These are phyloP conservation scores for Sclerotinia spermophila DNA, from an alignment of 2,329 filamentous ascomycete species.

Conservation along the genomic window DNA sequence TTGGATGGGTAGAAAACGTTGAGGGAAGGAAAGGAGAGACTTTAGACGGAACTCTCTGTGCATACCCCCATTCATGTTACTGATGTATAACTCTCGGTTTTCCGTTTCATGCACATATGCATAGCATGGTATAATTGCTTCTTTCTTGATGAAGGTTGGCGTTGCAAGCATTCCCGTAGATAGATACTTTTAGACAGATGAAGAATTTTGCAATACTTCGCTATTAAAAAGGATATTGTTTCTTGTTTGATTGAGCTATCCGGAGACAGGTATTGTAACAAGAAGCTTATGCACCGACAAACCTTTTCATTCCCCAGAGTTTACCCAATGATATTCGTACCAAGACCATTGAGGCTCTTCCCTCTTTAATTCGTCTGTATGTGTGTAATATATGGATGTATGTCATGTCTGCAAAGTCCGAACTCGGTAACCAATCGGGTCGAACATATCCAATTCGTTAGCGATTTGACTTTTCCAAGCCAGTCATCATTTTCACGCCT, in stretches of 20 bases:
- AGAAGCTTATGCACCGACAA: background rate
- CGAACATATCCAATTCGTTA: background rate
- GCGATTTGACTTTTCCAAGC: background rate
- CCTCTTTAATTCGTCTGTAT: background rate
- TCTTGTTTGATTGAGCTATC: background rate
- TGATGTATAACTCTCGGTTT: background rate
- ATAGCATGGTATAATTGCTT: slow-evolving; percentile 2
- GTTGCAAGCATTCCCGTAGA: background rate
- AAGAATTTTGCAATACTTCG: background rate
- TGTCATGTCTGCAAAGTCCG: background rate
- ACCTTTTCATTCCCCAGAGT: background rate
- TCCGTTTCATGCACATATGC: slow-evolving; percentile 2
- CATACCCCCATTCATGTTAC: background rate
- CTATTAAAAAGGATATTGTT: background rate
- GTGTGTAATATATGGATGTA: background rate
- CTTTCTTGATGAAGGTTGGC: background rate
- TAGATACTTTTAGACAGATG: slow-evolving; percentile 8
- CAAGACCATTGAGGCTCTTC: background rate
- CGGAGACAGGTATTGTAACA: background rate
- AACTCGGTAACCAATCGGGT: background rate
- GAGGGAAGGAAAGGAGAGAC: background rate
- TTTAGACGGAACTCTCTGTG: background rate
- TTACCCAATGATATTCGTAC: background rate
- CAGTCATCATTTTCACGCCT: background rate
- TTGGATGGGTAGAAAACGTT: background rate